phyloP scores from a whole-genome alignment of 1,139 yeast genomes.

The Suhomyces guaymorum region DNA sequence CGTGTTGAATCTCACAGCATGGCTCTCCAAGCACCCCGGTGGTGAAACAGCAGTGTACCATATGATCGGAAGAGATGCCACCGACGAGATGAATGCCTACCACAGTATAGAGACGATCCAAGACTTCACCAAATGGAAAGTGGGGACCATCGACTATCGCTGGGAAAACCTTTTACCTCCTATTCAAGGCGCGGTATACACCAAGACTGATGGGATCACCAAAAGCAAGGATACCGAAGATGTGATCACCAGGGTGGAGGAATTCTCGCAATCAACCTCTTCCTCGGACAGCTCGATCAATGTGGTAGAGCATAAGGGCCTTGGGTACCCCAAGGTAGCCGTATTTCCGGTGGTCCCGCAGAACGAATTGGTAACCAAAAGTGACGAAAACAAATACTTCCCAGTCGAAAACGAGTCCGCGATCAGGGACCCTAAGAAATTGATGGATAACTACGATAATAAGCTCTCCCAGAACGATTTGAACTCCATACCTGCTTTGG shows the following conservation, averaged over 20 bases:
- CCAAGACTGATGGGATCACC: conserved; percentile 15
- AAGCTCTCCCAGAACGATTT: conserved; percentile 55
- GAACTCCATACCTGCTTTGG: conserved; percentile 59
- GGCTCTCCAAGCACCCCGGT: conserved; percentile 83
- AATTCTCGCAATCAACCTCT: conserved; percentile 15
- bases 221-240: conserved; percentile 13
- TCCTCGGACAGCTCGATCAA: conserved; percentile 10
- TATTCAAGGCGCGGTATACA: conserved; percentile 74
- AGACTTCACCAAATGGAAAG: conserved; percentile 53
- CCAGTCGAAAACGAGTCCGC: conserved; percentile 34
- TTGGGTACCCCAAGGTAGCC: conserved; percentile 40
- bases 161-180: conserved; percentile 87
- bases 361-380: conserved; percentile 38
- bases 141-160: conserved; percentile 60
- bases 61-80: conserved; percentile 86
- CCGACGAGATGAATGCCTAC: conserved; percentile 86
- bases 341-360: conserved; percentile 53
- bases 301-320: conserved; percentile 14
- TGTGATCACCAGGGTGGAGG: conserved; percentile 17
- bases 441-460: conserved; percentile 62
- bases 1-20: conserved; percentile 65
- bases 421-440: conserved; percentile 55
- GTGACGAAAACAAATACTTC: conserved; percentile 37
- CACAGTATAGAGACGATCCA: conserved; percentile 61
- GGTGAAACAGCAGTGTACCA: conserved; percentile 84